phyloP scores from a whole-genome alignment of 257 asterid genomes.

The Ligustrum vulgare region DNA sequence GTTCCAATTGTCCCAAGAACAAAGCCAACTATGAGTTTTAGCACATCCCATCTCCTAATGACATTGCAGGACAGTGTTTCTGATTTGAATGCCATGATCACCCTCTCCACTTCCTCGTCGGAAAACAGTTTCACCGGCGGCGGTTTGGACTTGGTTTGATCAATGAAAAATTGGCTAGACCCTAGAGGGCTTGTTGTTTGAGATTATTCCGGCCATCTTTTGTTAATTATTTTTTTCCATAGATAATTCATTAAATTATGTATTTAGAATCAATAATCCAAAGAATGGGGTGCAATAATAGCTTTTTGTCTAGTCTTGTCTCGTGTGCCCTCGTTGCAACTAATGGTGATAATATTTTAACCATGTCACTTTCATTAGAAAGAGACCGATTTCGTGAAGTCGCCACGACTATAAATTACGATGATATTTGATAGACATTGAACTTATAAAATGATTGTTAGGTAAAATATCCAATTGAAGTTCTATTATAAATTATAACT shows the following conservation, averaged over 20 bases:
- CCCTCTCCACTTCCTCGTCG: constrained; percentile 65
- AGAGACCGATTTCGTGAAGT: too few species aligned
- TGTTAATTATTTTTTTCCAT: not conserved
- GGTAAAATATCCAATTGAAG: too few species aligned
- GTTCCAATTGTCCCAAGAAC: constrained; percentile 67
- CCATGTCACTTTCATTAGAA: too few species aligned
- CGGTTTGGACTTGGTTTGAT: constrained; percentile 39
- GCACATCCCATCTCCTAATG: constrained; percentile 62
- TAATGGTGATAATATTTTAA: too few species aligned
- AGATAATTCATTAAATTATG: constrained; percentile 31
- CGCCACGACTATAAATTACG: too few species aligned
- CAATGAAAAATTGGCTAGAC: not conserved
- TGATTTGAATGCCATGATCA: constrained; percentile 70
- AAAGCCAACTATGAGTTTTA: constrained; percentile 66
- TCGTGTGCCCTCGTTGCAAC: not conserved
- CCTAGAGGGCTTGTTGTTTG: not conserved
- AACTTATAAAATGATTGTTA: too few species aligned
- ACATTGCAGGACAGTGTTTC: constrained; percentile 77
- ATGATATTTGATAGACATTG: too few species aligned
- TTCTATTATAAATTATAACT: too few species aligned
- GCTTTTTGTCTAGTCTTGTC: not conserved
- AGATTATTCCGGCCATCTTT: not conserved
- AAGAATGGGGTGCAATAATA: not conserved
- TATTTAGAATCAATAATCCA: constrained; percentile 23
- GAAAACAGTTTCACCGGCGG: constrained; percentile 48